Evolutionary conservation across 176 grass and related monocot genomes (phyloP), one percentile per base, ranked within the genome.

Genomic region (Urochloa ruziziensis): DNA sequence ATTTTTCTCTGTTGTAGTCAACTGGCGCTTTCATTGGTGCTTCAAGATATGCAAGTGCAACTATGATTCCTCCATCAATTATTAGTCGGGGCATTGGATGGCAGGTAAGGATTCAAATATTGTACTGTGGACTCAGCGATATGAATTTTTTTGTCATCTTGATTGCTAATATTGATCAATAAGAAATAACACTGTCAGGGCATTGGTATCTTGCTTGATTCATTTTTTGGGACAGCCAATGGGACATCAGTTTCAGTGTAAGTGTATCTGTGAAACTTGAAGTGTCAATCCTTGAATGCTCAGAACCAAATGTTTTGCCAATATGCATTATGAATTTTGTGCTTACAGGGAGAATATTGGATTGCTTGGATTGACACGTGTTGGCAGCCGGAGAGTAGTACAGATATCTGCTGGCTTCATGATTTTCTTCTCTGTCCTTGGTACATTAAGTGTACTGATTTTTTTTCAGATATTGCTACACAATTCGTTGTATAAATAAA

Each of bases 361-460:
- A 69, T 90, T 98, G 74, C 86, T 98, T 69, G 89, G 44, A 25
- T 71, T 98, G 89, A 98, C 93, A 40, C 85, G 75, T 32, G 74
- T 98, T 74, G 96, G 96, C 62, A 98, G 83, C 33, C 79, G 93
- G 63, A 91, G 93, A 65, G 96, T 98, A 36, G 96, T 98, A 44
- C 96, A 98, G 68, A 96, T 98, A 83, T 95, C 96, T 86, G 93
- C 96, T 17, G 96, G 96, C 1, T 98, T 96, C 80, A 98, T 98
- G 96, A 94, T 98, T 77, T 98, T 98, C 89, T 98, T 98, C 47
- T 90, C 96, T 43, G 46, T 98, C 44, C 93, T 98, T 25, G 96
- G 96, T 98, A 95, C n/a, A 67, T 46, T 66, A 57, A 13, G 56
- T 77, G 14, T 27, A 61, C 24, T 43, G 7, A 21, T 34, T 27